Evolutionary conservation across 169 alveolate species (phyloP).

Genomic region (Prorocentrum cordatum): DNA sequence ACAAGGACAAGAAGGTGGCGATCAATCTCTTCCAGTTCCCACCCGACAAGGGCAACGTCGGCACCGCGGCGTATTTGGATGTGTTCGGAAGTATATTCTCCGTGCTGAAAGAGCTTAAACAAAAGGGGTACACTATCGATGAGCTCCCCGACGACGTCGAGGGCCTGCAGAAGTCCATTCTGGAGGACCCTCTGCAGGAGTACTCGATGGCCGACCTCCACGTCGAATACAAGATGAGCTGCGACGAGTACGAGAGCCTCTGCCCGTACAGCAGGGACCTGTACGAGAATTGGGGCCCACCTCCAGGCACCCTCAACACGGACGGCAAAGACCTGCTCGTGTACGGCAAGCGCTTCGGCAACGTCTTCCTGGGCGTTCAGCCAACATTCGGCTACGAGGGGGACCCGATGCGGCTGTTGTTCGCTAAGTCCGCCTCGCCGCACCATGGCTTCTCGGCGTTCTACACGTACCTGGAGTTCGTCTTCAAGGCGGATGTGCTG

Average conservation of each 20-base stretch:
- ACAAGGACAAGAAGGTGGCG: conserved; percentile 55
- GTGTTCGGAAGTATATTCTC: conserved; percentile 60
- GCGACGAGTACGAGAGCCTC: conserved; percentile 48
- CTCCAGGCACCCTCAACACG: conserved; percentile 59
- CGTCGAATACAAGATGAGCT: conserved; percentile 63
- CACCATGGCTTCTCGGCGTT: conserved; percentile 70
- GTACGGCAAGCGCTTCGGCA: conserved; percentile 56
- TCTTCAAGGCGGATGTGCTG: conserved; percentile 69
- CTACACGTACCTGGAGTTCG: conserved; percentile 69
- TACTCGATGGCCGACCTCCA: conserved; percentile 42
- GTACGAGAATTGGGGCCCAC: conserved; percentile 62
- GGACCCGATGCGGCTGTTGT: conserved; percentile 67
- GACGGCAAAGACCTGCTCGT: conserved; percentile 62
- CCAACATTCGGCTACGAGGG: conserved; percentile 72
- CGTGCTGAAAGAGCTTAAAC: conserved; percentile 18
- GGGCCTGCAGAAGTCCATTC: conserved; percentile 50
- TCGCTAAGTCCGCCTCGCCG: conserved; percentile 69
- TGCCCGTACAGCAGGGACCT: conserved; percentile 57
- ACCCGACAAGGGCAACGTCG: conserved; percentile 72
- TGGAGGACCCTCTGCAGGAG: conserved; percentile 13
- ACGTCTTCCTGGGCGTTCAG: conserved; percentile 69
- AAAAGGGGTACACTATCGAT: conserved; percentile 59
- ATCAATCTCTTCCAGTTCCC: conserved; percentile 66
- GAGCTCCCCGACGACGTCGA: conserved; percentile 33
- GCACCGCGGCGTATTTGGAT: conserved; percentile 69